Evolutionary conservation across 495 filamentous ascomycete species (phyloP), one percentile per base, ranked within the genome.

Genomic region (Podospora appendiculata): DNA sequence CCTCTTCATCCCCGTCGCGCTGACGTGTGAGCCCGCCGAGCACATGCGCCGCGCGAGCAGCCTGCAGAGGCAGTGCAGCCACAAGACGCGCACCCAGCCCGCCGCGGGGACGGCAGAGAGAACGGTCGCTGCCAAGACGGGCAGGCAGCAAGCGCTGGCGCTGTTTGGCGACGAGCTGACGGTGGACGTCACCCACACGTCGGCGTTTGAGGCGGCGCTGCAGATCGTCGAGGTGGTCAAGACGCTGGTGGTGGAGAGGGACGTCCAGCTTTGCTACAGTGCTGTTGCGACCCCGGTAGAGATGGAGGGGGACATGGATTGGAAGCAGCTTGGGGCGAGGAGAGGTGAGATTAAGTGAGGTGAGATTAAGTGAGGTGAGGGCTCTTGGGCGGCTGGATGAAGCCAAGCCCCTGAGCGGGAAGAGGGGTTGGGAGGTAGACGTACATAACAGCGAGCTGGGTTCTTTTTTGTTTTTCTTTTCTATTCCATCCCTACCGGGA

Each of bases 211-310:
- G 48, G 57, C 57, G 9, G 63, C 60, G 6, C 38, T 61, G n/a
- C 35, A 54, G 46, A 63, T 66, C 33, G 51, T 63, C 9, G 56
- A 53, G 47, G 53, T 56, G 34, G 58, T 60, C 7, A 60, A 53
- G 41, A 42, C 32, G 14, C 39, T 54, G 14, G 48, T 55, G 32
- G 58, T 32, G 6, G 54, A 57, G 50, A 36, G 48, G 17, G 54
- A 56, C n/a, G 39, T 38, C 1, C 53, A 55, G 48, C 18, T 50
- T n/a, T 55, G 55, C 44, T 44, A n/a, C 32, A 34, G 39, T 41
- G 19, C 43, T 32, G 50, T 41, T 11, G 46, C 51, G 3, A 53
- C 59, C 7, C 53, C 59, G 10, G 41, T 16, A 6, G 50, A 49
- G 6, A 40, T 52, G 5, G 8, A 9, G 18, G 44, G 36, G 36